Conservation (phyloP, 371 early-diverging fungal genomes). For the Nematocida sp. region DNA sequence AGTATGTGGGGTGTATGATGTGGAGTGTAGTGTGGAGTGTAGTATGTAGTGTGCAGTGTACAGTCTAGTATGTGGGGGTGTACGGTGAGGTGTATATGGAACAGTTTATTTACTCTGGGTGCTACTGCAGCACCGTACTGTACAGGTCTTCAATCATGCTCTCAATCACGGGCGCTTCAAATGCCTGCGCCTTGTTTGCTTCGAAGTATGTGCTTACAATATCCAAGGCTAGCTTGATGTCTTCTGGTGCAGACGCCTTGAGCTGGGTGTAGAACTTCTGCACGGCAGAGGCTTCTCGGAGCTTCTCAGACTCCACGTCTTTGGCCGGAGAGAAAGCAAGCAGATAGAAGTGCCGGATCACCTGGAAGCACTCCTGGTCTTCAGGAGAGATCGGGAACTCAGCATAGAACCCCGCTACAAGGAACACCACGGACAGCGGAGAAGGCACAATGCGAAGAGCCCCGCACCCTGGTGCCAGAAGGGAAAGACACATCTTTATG, state of each 20-base stretch:
- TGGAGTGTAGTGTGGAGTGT: too few species aligned
- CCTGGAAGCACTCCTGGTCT: slow-evolving; percentile 50
- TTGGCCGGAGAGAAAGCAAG: not conserved
- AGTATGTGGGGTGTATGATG: too few species aligned
- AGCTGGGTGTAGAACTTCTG: not conserved
- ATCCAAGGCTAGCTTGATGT: slow-evolving; percentile 33
- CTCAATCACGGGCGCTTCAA: slow-evolving; percentile 8
- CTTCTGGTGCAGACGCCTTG: not conserved
- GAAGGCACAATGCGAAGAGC: slow-evolving; percentile 2
- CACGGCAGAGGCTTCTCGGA: not conserved
- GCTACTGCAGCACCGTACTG: not conserved
- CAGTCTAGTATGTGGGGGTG: too few species aligned
- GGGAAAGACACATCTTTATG: slow-evolving; percentile 46
- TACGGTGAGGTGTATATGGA: too few species aligned
- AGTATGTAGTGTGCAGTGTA: too few species aligned
- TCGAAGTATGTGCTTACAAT: slow-evolving; percentile 47
- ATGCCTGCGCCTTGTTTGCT: not conserved
- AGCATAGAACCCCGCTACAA: slow-evolving; percentile 37
- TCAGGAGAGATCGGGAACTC: slow-evolving; percentile 43
- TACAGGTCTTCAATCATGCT: slow-evolving; percentile 17
- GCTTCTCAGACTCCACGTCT: not conserved
- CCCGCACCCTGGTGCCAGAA: slow-evolving; percentile 43
- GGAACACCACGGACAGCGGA: slow-evolving; percentile 24
- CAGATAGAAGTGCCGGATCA: slow-evolving; percentile 31
- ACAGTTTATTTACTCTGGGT: too few species aligned